Percentiles rank a stretch among this genome's conserved stretches.
phyloP scores from a whole-genome alignment of 306 rosid genomes.

The Acacia confusa region DNA sequence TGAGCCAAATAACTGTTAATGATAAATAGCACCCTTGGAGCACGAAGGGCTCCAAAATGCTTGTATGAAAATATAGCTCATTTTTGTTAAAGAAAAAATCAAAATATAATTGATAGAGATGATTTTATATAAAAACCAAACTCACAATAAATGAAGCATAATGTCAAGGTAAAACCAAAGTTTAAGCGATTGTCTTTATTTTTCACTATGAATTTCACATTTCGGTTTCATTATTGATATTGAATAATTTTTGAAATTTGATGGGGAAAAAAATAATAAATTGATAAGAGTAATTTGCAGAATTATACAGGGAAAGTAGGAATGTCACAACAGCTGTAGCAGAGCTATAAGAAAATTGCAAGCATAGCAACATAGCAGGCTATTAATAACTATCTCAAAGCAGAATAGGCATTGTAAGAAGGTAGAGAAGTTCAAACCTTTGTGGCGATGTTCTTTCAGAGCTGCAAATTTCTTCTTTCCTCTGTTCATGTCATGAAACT shows the following conservation, averaged over 20 bases:
- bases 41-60: neutral
- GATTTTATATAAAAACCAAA: neutral
- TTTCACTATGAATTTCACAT: neutral
- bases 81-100: too few species aligned
- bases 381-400: neutral
- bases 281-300: neutral
- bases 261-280: neutral
- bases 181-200: neutral
- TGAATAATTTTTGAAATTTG: neutral
- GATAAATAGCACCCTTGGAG: neutral
- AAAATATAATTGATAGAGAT: neutral
- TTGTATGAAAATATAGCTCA: neutral
- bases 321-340: neutral
- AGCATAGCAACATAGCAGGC: neutral
- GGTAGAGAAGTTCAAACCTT: conserved; percentile 55
- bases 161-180: neutral
- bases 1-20: conserved; percentile 18
- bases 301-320: neutral
- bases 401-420: conserved; percentile 27
- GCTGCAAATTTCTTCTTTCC: conserved; percentile 47
- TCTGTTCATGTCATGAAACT: conserved; percentile 49
- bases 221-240: neutral
- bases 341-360: neutral
- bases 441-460: conserved; percentile 45
- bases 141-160: neutral